Conservation (phyloP, 371 early-diverging fungal species). For the Mucor lusitanicus region DNA sequence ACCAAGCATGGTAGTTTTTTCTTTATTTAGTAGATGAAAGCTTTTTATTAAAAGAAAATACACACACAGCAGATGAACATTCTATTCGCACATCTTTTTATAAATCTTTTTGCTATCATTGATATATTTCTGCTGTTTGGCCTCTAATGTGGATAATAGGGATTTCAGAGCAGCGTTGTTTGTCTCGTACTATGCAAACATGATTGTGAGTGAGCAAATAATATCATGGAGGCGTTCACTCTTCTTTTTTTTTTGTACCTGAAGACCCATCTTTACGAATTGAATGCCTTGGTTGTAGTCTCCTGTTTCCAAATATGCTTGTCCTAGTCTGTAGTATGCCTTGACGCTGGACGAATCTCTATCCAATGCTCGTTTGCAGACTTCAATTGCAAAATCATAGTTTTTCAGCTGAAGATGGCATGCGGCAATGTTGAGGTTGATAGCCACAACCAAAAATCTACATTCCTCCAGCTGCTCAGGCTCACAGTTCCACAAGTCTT, state of each 20-base stretch:
- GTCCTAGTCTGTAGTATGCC: conserved; percentile 62
- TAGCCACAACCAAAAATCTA: conserved; percentile 32
- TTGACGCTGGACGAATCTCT: conserved; percentile 62
- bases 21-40: background rate
- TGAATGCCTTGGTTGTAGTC: conserved; percentile 57
- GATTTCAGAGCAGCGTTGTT: conserved; percentile 18
- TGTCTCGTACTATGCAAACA: conserved; percentile 15
- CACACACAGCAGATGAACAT: background rate
- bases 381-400: conserved; percentile 42
- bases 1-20: conserved; percentile 25
- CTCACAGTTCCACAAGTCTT: conserved; percentile 46
- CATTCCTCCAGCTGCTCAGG: conserved; percentile 30
- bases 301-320: conserved; percentile 54
- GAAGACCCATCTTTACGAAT: conserved; percentile 47
- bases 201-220: background rate
- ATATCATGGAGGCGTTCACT: background rate
- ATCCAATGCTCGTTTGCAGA: conserved; percentile 50
- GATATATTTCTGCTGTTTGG: conserved; percentile 11
- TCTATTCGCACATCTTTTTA: conserved; percentile 28
- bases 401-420: conserved; percentile 46
- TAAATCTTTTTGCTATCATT: conserved; percentile 26
- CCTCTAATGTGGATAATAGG: conserved; percentile 6
- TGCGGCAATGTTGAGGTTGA: conserved; percentile 42
- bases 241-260: conserved; percentile 35
- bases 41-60: background rate